Conservation (phyloP, 805 yeast species). For the Candida caryicola region DNA sequence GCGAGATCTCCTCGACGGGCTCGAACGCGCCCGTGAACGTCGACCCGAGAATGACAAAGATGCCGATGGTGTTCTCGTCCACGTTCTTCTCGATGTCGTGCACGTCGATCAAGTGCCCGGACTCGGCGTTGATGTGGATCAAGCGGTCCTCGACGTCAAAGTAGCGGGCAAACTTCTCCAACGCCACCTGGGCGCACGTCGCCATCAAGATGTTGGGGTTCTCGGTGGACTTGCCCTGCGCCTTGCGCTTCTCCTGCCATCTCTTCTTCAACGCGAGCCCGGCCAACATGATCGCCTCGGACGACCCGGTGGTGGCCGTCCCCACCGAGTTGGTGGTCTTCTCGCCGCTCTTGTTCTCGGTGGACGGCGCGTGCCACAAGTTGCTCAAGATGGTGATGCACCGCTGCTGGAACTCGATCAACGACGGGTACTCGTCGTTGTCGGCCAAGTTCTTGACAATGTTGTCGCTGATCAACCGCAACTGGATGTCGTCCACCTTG, state of each 20-base stretch:
- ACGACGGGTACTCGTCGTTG: conserved; percentile 87
- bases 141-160: conserved; percentile 87
- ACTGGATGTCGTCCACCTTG: conserved; percentile 44
- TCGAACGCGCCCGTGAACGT: conserved; percentile 94
- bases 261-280: conserved; percentile 88
- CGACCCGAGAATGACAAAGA: conserved; percentile 84
- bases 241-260: conserved; percentile 72
- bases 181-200: conserved; percentile 87
- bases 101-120: conserved; percentile 65
- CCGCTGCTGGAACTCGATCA: conserved; percentile 74
- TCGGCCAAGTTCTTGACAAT: conserved; percentile 87
- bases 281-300: conserved; percentile 91
- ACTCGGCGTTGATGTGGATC: conserved; percentile 58
- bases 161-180: conserved; percentile 91
- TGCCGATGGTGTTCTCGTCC: conserved; percentile 92
- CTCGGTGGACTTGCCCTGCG: conserved; percentile 53
- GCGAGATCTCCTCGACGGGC: conserved; percentile 58
- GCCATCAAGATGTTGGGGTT: conserved; percentile 91
- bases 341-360: conserved; percentile 21
- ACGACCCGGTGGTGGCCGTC: conserved; percentile 90
- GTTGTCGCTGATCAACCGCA: conserved; percentile 61
- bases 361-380: conserved; percentile 71
- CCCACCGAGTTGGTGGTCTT: conserved; percentile 56
- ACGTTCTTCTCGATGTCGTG: conserved; percentile 56
- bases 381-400: conserved; percentile 78